A percentile compares a stretch with the other conserved stretches of the same genome.
Evolutionary conservation across 495 filamentous ascomycete genomes (phyloP).

Genomic region (Penicillium desertorum): DNA sequence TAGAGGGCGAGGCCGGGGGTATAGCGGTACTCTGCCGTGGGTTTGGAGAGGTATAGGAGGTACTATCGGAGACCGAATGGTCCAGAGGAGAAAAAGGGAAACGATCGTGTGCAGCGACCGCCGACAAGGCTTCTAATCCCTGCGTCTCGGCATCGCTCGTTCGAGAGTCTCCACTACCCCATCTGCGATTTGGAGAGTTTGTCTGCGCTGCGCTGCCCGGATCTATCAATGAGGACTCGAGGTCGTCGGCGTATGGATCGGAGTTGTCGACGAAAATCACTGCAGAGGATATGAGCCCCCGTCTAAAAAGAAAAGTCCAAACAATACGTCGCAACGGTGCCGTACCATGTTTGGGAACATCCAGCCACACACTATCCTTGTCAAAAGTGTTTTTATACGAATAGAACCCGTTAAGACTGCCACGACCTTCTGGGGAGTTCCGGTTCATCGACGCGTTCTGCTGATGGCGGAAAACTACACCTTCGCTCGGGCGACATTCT

Average conservation of each 20-base stretch:
- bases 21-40: constrained; percentile 31
- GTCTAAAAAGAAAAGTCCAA: not conserved
- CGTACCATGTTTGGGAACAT: constrained; percentile 58
- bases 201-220: constrained; percentile 35
- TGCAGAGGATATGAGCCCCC: constrained; percentile 24
- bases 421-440: constrained; percentile 40
- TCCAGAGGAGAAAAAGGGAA: constrained; percentile 37
- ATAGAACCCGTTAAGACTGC: constrained; percentile 62
- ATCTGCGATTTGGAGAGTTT: constrained; percentile 33
- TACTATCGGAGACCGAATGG: constrained; percentile 34
- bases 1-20: constrained; percentile 39
- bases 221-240: constrained; percentile 39
- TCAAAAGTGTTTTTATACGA: constrained; percentile 69
- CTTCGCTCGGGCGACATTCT: constrained; percentile 61
- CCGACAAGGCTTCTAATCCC: constrained; percentile 57
- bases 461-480: constrained; percentile 67
- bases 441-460: constrained; percentile 73
- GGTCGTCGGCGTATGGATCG: constrained; percentile 61
- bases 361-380: constrained; percentile 60
- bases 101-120: constrained; percentile 54
- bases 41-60: constrained; percentile 38
- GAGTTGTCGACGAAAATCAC: constrained; percentile 65
- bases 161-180: constrained; percentile 29
- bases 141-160: constrained; percentile 44
- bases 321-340: not conserved